Conservation (phyloP, 768 basidiomycete species). For the Boletus barrowsii region DNA sequence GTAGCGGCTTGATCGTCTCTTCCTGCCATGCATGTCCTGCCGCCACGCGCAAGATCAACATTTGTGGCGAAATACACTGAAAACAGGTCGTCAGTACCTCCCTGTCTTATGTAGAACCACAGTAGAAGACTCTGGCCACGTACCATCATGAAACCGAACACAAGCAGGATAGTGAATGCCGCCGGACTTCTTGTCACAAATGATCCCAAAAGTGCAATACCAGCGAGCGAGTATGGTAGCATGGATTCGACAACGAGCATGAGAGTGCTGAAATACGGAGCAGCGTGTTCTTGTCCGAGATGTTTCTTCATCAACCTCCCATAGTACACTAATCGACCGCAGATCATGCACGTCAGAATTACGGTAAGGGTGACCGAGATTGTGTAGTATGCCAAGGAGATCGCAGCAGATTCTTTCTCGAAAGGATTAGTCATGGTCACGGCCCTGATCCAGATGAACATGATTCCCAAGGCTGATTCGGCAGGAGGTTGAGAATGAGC, state of each 20-base stretch:
- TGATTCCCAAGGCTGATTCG: slow-evolving; percentile 5
- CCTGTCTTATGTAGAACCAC: neutral
- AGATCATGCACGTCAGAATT: slow-evolving; percentile 9
- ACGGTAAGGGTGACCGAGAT: neutral
- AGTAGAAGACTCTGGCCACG: neutral
- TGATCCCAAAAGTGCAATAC: slow-evolving; percentile 4
- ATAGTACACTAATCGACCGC: neutral
- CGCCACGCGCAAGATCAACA: slow-evolving; percentile 11
- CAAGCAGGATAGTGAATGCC: too few species aligned
- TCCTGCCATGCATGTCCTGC: neutral
- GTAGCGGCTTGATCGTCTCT: too few species aligned
- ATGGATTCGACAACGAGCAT: too few species aligned
- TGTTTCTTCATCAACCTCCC: too few species aligned
- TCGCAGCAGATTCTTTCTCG: neutral
- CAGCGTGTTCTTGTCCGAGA: too few species aligned
- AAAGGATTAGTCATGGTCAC: too few species aligned
- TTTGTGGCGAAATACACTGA: slow-evolving; percentile 12
- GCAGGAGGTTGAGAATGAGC: neutral
- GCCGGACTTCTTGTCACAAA: neutral
- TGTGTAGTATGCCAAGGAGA: slow-evolving; percentile 1
- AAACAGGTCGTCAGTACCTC: neutral
- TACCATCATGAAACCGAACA: slow-evolving; percentile 3
- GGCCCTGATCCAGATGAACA: neutral
- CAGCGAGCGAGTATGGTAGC: neutral
- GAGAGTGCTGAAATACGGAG: neutral